These are phyloP conservation scores for Cynara cardunculus DNA, from an alignment of 129 eudicot genomes.

Conservation along the genomic window DNA sequence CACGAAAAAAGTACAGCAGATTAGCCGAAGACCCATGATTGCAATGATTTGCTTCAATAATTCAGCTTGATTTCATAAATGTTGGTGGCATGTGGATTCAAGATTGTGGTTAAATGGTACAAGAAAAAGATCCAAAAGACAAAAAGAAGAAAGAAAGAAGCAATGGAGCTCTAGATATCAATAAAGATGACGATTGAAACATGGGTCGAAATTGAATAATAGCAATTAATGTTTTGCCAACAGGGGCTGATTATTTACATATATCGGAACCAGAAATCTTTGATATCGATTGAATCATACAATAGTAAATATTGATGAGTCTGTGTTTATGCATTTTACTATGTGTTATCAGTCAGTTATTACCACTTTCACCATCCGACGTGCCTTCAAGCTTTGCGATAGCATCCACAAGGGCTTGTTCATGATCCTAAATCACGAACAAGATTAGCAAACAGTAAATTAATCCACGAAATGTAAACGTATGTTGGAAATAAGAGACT, in stretches of 20 bases:
- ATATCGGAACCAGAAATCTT: slow-evolving; percentile 18
- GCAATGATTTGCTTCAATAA: not conserved
- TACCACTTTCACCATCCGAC: slow-evolving; percentile 93
- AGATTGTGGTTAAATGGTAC: not conserved
- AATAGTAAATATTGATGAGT: not conserved
- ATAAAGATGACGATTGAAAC: not conserved
- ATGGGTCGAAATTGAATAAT: not conserved
- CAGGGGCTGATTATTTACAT: slow-evolving; percentile 19
- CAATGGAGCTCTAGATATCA: not conserved
- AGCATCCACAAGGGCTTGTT: slow-evolving; percentile 69
- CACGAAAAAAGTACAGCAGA: not conserved
- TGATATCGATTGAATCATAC: slow-evolving; percentile 5
- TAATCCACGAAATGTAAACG: not conserved
- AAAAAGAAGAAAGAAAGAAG: not conserved
- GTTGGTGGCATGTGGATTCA: not conserved
- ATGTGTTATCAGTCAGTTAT: slow-evolving; percentile 39
- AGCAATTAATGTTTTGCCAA: slow-evolving; percentile 17
- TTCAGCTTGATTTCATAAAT: not conserved
- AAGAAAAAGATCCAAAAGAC: not conserved
- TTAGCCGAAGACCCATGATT: not conserved
- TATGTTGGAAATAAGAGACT: not conserved
- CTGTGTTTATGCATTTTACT: slow-evolving; percentile 2
- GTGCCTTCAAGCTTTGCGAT: slow-evolving; percentile 78
- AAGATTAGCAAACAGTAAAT: not conserved
- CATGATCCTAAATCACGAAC: slow-evolving; percentile 66